These are phyloP conservation scores for Tricholoma hemisulphureum DNA, from an alignment of 768 basidiomycete species.

Conservation along the genomic window DNA sequence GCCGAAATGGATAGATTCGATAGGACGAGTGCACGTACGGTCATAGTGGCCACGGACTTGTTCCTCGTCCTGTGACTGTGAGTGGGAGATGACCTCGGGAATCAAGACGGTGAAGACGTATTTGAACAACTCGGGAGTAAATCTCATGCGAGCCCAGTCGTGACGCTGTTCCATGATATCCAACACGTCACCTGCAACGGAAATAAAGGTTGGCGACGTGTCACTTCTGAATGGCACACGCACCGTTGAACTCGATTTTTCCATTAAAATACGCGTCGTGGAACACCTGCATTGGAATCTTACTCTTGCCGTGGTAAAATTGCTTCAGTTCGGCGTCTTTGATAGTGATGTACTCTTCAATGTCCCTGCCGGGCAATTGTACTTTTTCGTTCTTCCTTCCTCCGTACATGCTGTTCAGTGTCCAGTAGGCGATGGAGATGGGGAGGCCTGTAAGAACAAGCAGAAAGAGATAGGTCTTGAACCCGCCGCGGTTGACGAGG, in stretches of 20 bases:
- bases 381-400: constrained; percentile 83
- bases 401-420: constrained; percentile 79
- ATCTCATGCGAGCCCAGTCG: constrained; percentile 91
- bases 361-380: constrained; percentile 75
- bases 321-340: constrained; percentile 79
- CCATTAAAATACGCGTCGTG: constrained; percentile 97
- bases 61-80: constrained; percentile 88
- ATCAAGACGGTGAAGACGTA: constrained; percentile 85
- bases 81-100: constrained; percentile 93
- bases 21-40: constrained; percentile 44
- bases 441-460: constrained; percentile 73
- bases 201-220: background rate
- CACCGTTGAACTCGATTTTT: constrained; percentile 95
- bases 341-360: constrained; percentile 90
- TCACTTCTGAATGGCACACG: constrained; percentile 15
- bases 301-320: constrained; percentile 78
- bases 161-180: constrained; percentile 93
- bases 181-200: constrained; percentile 75
- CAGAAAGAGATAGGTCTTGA: constrained; percentile 84
- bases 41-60: constrained; percentile 97
- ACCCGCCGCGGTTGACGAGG: constrained; percentile 78
- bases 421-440: constrained; percentile 85
- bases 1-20: background rate
- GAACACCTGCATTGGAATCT: constrained; percentile 97
- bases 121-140: constrained; percentile 90